Conservation (phyloP, 352 stramenopile species). For the Aphanomyces stellatus region DNA sequence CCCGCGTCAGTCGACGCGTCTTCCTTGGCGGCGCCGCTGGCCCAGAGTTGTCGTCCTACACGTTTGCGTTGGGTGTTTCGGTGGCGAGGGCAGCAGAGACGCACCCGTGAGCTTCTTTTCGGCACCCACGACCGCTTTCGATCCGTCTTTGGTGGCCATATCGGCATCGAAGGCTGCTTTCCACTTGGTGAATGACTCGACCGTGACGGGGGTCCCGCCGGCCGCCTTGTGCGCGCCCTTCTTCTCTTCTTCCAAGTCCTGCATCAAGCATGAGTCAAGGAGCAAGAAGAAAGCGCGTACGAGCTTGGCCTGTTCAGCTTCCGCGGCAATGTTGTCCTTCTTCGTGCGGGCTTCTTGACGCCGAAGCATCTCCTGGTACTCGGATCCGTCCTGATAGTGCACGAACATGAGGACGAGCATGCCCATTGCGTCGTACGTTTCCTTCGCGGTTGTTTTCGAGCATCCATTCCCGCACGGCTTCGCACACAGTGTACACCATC, state of each 20-base stretch:
- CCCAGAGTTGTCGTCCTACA: conserved; percentile 57
- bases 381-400: conserved; percentile 55
- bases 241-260: conserved; percentile 20
- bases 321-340: conserved; percentile 59
- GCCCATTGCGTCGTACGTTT: conserved; percentile 37
- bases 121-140: conserved; percentile 58
- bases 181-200: conserved; percentile 67
- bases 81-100: not conserved
- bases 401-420: not conserved
- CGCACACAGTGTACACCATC: conserved; percentile 81
- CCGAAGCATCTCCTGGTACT: conserved; percentile 85
- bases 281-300: no score
- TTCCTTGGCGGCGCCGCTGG: conserved; percentile 56
- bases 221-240: conserved; percentile 30
- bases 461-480: conserved; percentile 78
- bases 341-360: conserved; percentile 75
- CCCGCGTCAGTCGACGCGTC: conserved; percentile 33
- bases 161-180: conserved; percentile 60
- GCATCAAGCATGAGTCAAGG: no score
- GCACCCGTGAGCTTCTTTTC: conserved; percentile 58
- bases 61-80: not conserved
- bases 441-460: conserved; percentile 82
- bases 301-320: conserved; percentile 27
- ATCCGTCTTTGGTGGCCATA: conserved; percentile 38
- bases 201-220: conserved; percentile 67